phyloP scores from a whole-genome alignment of 345 rosid genomes.

The Pistacia vera region DNA sequence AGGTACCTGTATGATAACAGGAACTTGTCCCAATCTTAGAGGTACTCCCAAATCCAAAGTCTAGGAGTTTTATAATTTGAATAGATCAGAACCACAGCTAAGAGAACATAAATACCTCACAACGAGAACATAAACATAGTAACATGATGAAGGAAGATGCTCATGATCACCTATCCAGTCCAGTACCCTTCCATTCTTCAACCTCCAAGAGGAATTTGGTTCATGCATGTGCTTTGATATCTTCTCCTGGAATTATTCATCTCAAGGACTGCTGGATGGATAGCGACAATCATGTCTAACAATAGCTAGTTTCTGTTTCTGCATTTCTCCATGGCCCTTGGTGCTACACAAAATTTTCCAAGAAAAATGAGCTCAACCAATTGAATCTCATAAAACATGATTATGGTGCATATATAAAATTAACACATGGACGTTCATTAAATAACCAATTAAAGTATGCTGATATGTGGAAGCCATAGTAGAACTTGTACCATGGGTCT shows the following conservation, averaged over 20 bases:
- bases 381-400: background rate
- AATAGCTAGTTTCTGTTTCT: conserved; percentile 45
- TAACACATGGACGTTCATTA: background rate
- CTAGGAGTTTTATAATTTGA: conserved; percentile 24
- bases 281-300: conserved; percentile 17
- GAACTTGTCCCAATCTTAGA: conserved; percentile 21
- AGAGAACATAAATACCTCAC: conserved; percentile 21
- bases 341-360: conserved; percentile 43
- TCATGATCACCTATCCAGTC: conserved; percentile 32
- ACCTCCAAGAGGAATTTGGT: conserved; percentile 5
- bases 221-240: background rate
- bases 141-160: conserved; percentile 25
- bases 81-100: conserved; percentile 22
- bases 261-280: conserved; percentile 30
- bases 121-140: conserved; percentile 9
- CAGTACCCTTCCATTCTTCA: conserved; percentile 18
- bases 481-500: background rate
- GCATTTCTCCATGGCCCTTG: conserved; percentile 69
- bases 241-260: conserved; percentile 9
- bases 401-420: background rate
- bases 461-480: background rate
- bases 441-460: background rate
- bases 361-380: background rate
- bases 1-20: conserved; percentile 26
- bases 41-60: conserved; percentile 27